Conservation (phyloP, 495 filamentous ascomycete species). For the Penicillium lividum region DNA sequence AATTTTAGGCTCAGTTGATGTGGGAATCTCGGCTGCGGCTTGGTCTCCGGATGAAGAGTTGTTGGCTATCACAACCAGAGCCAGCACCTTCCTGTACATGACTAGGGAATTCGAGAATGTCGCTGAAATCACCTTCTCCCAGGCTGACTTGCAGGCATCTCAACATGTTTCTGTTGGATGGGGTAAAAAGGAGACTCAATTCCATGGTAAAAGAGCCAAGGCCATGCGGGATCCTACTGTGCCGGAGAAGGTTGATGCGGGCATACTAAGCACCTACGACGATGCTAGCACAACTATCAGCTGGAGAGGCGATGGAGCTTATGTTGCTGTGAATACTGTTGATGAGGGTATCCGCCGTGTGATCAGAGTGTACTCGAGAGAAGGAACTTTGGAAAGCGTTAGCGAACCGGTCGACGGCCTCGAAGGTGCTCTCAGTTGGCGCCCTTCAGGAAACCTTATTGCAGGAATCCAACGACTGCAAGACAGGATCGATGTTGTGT, state of each 20-base stretch:
- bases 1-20: slow-evolving; percentile 90
- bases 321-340: slow-evolving; percentile 79
- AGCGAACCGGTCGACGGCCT: slow-evolving; percentile 92
- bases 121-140: slow-evolving; percentile 65
- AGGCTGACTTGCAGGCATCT: slow-evolving; percentile 80
- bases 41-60: slow-evolving; percentile 98
- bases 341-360: slow-evolving; percentile 67
- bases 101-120: slow-evolving; percentile 86
- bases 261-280: slow-evolving; percentile 70
- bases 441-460: slow-evolving; percentile 85
- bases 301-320: slow-evolving; percentile 95
- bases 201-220: slow-evolving; percentile 89
- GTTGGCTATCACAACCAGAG: slow-evolving; percentile 76
- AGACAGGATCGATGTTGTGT: slow-evolving; percentile 77
- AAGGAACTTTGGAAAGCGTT: slow-evolving; percentile 85
- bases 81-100: slow-evolving; percentile 85
- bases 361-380: slow-evolving; percentile 85
- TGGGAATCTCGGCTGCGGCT: slow-evolving; percentile 81
- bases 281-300: slow-evolving; percentile 69
- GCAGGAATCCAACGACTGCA: slow-evolving; percentile 74
- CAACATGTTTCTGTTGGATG: slow-evolving; percentile 97
- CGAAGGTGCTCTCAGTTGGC: slow-evolving; percentile 86
- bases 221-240: slow-evolving; percentile 90
- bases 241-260: slow-evolving; percentile 88
- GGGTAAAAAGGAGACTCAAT: slow-evolving; percentile 98